Base-by-base conservation (phyloP, 331 rosid genomes). In the Rhamnella rubrinervis region DNA sequence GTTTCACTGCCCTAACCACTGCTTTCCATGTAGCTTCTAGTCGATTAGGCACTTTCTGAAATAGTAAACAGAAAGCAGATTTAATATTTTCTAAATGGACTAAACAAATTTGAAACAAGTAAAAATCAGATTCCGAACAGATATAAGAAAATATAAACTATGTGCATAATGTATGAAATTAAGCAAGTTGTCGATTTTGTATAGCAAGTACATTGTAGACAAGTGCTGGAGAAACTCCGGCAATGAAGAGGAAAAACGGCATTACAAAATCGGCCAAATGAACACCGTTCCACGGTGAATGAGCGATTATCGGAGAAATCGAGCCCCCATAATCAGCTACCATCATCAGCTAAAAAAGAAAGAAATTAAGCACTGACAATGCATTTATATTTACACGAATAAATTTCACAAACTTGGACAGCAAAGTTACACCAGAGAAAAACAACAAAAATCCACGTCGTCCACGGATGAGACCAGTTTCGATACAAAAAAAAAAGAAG, bases 201-300 rank as follows among this genome's bases (percentile, higher is more conserved):
- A 49, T 25, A n/a, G 11, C 8, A 7, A 46, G 39, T 78, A 92
- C 97, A 92, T 88, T 90, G 46, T 85, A 90, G 37, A 70, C 79
- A 72, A 93, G 92, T 0, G 97, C 87, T 50, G 86, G 89, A 23
- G 98, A 88, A 56, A 88, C 73, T 63, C 97, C 97, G 56, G 84
- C 92, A 15, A 89, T 71, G 56, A 90, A 93, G 12, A 93, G 90
- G 41, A 93, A 93, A 67, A 84, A 90, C 2, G 98, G 98, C 96
- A 93, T 85, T 35, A 93, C 95, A 59, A 88, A 55, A 81, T 93
- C 98, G 2, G 98, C 98, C 76, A 93, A 77, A 62, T 65, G 98
- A 70, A 88, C 49, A 14, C 96, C 97, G 63, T 85, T 87, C 98
- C 97, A 93, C 0, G 93, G 91, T 8, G 87, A 82, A 81, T 93